Conservation (phyloP, 2,329 filamentous ascomycete species). For the Didymella pinodella region DNA sequence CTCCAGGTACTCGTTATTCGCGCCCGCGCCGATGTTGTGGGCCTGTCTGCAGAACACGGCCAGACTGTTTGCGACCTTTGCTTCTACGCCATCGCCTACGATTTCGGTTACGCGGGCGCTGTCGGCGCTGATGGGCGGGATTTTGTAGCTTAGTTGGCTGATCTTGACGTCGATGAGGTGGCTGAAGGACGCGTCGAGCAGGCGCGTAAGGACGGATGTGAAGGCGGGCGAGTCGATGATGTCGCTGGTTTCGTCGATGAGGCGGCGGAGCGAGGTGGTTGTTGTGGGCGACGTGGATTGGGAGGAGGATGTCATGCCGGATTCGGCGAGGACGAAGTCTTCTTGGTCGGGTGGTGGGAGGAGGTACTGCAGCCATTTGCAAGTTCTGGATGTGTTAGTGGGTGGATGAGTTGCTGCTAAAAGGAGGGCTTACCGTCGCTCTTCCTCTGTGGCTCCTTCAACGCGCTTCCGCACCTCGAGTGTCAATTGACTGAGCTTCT, state of each 20-base stretch:
- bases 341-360: conserved; percentile 83
- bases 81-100: conserved; percentile 60
- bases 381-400: conserved; percentile 51
- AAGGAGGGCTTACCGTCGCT: conserved; percentile 58
- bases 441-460: conserved; percentile 74
- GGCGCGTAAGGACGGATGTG: conserved; percentile 80
- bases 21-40: conserved; percentile 78
- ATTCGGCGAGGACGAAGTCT: conserved; percentile 82
- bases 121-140: conserved; percentile 55
- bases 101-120: conserved; percentile 60
- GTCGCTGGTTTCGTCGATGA: conserved; percentile 95
- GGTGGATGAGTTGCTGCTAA: not conserved
- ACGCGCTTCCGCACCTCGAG: conserved; percentile 84
- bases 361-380: conserved; percentile 82
- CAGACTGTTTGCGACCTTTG: conserved; percentile 87
- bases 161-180: conserved; percentile 84
- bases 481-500: conserved; percentile 79
- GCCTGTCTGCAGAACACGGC: conserved; percentile 91
- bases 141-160: conserved; percentile 78
- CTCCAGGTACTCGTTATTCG: conserved; percentile 59
- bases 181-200: conserved; percentile 88
- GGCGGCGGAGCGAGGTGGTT: conserved; percentile 72
- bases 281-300: conserved; percentile 49
- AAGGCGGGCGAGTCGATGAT: conserved; percentile 94
- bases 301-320: conserved; percentile 69